Conservation (phyloP, 2,329 filamentous ascomycete species). For the Paracoccidioides brasiliensis region DNA sequence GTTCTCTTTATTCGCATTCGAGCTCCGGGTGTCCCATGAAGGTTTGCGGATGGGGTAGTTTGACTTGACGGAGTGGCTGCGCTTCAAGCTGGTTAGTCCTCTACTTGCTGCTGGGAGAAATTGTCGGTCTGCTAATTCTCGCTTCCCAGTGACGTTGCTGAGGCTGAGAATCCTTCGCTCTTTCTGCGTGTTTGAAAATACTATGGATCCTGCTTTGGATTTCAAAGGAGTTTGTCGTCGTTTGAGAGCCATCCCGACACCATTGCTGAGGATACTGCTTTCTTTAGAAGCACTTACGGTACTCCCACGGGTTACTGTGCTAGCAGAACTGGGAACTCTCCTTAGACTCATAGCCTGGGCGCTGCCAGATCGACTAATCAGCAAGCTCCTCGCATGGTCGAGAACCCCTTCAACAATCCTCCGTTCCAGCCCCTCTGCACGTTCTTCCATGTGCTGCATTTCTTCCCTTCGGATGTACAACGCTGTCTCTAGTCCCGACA, state of each 20-base stretch:
- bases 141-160: slow-evolving; percentile 74
- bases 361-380: slow-evolving; percentile 60
- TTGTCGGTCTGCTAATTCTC: slow-evolving; percentile 22
- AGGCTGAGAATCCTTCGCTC: slow-evolving; percentile 76
- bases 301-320: slow-evolving; percentile 27
- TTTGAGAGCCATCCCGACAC: slow-evolving; percentile 37
- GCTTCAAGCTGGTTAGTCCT: slow-evolving; percentile 49
- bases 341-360: slow-evolving; percentile 39
- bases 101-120: slow-evolving; percentile 20
- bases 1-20: slow-evolving; percentile 47
- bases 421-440: slow-evolving; percentile 78
- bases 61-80: slow-evolving; percentile 65
- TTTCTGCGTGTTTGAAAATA: slow-evolving; percentile 37
- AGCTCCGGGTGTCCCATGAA: slow-evolving; percentile 50
- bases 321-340: slow-evolving; percentile 36
- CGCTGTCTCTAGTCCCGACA: slow-evolving; percentile 83
- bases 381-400: slow-evolving; percentile 71
- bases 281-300: slow-evolving; percentile 23
- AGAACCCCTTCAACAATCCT: slow-evolving; percentile 91
- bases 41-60: slow-evolving; percentile 49
- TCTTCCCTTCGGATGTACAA: slow-evolving; percentile 81
- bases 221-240: slow-evolving; percentile 36
- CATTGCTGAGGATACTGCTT: slow-evolving; percentile 26
- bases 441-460: slow-evolving; percentile 75
- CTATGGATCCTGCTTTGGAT: slow-evolving; percentile 29